Percentiles rank a stretch among this genome's conserved stretches.
Conservation (phyloP, 2,329 filamentous ascomycete species). For the Botrytis tulipae region DNA sequence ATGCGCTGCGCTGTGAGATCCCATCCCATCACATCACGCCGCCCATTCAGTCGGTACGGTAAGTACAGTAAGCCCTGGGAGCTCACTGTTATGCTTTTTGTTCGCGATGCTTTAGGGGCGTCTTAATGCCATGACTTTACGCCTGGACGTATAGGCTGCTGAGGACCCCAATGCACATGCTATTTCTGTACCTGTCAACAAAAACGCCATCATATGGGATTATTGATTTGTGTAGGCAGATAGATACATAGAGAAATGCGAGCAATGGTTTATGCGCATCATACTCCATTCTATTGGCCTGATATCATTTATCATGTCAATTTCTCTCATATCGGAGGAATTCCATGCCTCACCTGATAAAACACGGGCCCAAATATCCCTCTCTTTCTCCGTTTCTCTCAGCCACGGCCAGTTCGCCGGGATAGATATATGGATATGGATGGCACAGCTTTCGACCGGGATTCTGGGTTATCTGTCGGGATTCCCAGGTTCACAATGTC, state of each 20-base stretch:
- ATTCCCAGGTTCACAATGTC: background rate
- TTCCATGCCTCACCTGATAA: background rate
- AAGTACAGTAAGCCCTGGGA: constrained; percentile 7
- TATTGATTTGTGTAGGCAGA: constrained; percentile 9
- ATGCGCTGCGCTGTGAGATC: background rate
- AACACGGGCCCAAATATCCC: background rate
- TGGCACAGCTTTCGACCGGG: constrained; percentile 1
- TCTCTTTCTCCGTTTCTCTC: constrained; percentile 3
- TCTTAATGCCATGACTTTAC: background rate
- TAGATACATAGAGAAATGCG: background rate
- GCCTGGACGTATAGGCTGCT: background rate
- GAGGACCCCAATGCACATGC: background rate
- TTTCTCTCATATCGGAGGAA: background rate
- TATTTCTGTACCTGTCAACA: constrained; percentile 9
- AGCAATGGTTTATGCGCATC: background rate
- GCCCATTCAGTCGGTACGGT: constrained; percentile 19
- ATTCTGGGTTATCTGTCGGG: constrained; percentile 6
- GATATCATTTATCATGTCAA: background rate
- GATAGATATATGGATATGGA: constrained; percentile 2
- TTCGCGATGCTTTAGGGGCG: constrained; percentile 7
- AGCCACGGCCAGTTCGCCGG: constrained; percentile 13
- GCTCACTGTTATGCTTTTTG: constrained; percentile 10
- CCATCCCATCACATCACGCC: constrained; percentile 1
- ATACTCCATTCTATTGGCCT: background rate
- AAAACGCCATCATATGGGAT: background rate